Evolutionary conservation across 148 eudicot genomes (phyloP).

Genomic region (Dianthus caryophyllus): DNA sequence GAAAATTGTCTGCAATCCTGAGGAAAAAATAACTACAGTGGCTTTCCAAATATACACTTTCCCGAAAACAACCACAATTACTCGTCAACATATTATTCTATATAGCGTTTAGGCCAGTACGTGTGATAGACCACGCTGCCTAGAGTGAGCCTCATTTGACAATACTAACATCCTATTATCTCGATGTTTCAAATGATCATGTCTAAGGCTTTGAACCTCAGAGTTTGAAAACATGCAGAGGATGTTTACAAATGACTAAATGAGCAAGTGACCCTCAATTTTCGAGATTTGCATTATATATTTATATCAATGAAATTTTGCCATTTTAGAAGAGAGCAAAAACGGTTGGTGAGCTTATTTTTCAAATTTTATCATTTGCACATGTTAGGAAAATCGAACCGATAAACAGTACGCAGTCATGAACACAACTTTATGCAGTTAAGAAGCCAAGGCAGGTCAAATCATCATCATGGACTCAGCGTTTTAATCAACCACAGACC

Average conservation of each 20-base stretch:
- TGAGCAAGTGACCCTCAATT: no score
- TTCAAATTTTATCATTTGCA: no score
- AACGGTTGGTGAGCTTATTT: no score
- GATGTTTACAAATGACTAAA: no score
- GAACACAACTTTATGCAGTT: no score
- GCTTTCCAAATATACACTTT: neutral
- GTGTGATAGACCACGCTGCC: neutral
- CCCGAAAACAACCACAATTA: neutral
- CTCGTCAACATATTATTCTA: neutral
- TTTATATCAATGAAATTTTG: no score
- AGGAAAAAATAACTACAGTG: neutral
- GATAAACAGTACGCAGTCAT: no score
- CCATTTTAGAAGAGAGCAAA: neutral
- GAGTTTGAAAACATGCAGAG: no score
- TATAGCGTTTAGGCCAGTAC: neutral
- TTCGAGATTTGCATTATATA: no score
- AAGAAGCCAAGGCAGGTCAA: neutral
- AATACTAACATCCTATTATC: neutral
- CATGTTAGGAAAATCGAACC: no score
- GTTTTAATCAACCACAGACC: neutral
- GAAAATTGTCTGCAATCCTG: neutral
- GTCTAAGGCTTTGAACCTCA: neutral
- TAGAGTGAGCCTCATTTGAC: neutral
- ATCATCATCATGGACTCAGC: constrained; percentile 12
- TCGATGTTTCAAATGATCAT: neutral